Percentiles rank a stretch among this genome's conserved stretches.
Conservation (phyloP, 306 rosid species). For the Prunus salicina region DNA sequence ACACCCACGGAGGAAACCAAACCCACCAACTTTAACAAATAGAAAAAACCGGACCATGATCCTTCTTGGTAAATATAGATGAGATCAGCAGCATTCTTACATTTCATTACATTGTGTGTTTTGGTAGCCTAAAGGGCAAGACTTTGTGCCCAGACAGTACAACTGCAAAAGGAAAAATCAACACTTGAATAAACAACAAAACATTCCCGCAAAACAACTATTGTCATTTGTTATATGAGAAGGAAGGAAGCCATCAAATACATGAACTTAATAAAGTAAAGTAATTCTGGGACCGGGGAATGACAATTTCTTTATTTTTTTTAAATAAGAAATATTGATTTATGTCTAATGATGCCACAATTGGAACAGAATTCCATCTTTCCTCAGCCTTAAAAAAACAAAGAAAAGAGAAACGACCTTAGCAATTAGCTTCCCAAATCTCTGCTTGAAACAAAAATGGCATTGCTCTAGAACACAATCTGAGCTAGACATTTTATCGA, state of each 20-base stretch:
- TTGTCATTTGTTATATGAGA: neutral
- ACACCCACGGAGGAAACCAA: conserved; percentile 23
- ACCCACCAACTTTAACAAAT: conserved; percentile 27
- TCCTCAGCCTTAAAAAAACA: too few species aligned
- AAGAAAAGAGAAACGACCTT: too few species aligned
- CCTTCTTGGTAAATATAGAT: conserved; percentile 10
- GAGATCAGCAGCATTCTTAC: neutral
- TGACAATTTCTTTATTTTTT: too few species aligned
- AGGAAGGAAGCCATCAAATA: neutral
- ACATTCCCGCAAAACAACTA: too few species aligned
- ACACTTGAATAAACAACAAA: neutral
- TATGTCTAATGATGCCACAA: too few species aligned
- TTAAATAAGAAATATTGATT: too few species aligned
- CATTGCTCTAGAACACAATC: neutral
- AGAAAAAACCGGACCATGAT: conserved; percentile 28
- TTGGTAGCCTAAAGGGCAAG: neutral
- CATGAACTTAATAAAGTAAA: neutral
- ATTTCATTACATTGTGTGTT: neutral
- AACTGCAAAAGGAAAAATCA: conserved; percentile 1
- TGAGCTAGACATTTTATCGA: neutral
- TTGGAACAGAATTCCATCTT: too few species aligned
- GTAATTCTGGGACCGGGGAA: neutral
- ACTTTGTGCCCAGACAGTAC: neutral
- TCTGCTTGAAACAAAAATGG: neutral
- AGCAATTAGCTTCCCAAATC: too few species aligned